Base-by-base conservation (phyloP, 2,329 filamentous ascomycete genomes). In the Coniochaeta sp. region DNA sequence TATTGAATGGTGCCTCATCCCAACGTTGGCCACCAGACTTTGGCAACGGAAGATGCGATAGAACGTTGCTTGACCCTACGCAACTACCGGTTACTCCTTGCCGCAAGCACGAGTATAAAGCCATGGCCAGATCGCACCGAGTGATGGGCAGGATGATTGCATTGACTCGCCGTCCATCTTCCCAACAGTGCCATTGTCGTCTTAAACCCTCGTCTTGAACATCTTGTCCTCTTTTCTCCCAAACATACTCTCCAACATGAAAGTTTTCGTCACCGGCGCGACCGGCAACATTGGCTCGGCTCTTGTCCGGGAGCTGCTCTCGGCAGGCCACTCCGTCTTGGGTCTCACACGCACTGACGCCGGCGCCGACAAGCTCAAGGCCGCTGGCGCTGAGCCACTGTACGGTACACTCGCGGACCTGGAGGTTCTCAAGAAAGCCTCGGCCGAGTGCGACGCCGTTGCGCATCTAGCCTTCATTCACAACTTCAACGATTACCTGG, bases 221-320 rank as follows among this genome's bases (percentile, higher is more conserved):
- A n/a, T n/a, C n/a, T 33, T 11, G 31, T 33, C 11, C 11, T 11
- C 31, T 33, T 34, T 19, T 33, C 12, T 14, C 12, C 28, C 4
- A 19, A 55, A 4, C 26, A 8, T 3, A 12, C 28, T 24, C 1
- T 59, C 31, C 58, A 64, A 19, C 19, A 68, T 74, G 72, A 68
- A 63, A 19, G 68, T 75, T 61, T 77, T 76, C 64, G 69, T 78
- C 55, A 79, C 77, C 7, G 77, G 77, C 44, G 71, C 75, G 6
- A 73, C 75, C 7, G 77, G 77, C 64, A 78, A 74, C 61, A 69
- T 79, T 59, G 77, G 77, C 64, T 64, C 67, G 22, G 68, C 71
- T 7, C 69, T 78, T 16, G 69, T 73, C 24, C 60, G 74, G 57
- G 72, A 75, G 36, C 72, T 79, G 14, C 65, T 78, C 16, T 28